These are phyloP conservation scores for Daldinia bambusicola DNA, from an alignment of 495 filamentous ascomycete species.

Conservation along the genomic window DNA sequence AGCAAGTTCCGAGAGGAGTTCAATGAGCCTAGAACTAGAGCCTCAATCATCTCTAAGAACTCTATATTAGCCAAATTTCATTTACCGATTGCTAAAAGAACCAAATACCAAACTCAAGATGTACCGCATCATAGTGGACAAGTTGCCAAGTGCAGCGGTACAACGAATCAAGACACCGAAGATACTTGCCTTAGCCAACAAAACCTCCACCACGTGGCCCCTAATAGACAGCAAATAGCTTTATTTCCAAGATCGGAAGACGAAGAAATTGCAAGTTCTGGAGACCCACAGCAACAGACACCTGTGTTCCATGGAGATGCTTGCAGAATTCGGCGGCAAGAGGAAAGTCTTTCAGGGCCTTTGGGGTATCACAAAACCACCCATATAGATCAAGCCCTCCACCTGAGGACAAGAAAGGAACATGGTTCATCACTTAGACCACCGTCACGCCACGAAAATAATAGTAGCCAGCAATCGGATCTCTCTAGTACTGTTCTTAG, in stretches of 20 bases:
- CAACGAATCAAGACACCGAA: neutral
- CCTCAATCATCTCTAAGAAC: constrained; percentile 29
- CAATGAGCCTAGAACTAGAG: constrained; percentile 26
- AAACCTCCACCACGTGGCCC: neutral
- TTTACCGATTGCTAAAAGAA: constrained; percentile 45
- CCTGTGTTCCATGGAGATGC: constrained; percentile 1
- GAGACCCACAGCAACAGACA: neutral
- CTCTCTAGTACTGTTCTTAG: constrained; percentile 43
- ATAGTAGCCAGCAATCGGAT: constrained; percentile 31
- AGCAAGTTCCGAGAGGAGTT: constrained; percentile 51
- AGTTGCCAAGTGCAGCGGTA: neutral
- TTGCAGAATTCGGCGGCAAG: neutral
- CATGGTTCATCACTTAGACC: constrained; percentile 25
- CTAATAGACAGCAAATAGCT: neutral
- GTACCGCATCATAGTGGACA: constrained; percentile 11
- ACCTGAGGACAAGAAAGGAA: constrained; percentile 12
- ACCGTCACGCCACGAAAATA: constrained; percentile 12
- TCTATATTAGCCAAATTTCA: constrained; percentile 52
- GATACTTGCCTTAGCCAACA: constrained; percentile 1
- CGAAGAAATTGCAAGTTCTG: neutral
- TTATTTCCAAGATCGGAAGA: constrained; percentile 6
- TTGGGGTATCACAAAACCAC: neutral
- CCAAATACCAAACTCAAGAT: constrained; percentile 42
- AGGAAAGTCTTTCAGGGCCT: neutral
- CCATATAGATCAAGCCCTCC: constrained; percentile 5